Base-by-base conservation (phyloP, 805 yeast genomes). In the Barnettozyma botsteinii region DNA sequence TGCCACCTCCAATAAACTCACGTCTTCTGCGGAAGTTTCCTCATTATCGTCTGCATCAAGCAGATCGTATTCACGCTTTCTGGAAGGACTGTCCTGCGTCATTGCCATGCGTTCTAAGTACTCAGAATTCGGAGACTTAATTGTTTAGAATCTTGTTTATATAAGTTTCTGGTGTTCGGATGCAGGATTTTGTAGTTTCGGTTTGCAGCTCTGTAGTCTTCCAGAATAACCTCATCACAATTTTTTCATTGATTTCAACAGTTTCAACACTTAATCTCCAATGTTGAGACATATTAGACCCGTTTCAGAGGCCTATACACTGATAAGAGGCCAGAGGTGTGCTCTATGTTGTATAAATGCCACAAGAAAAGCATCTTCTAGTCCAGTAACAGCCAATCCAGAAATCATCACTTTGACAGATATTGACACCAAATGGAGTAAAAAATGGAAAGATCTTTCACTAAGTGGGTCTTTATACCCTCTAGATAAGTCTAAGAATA, bases 381-480 rank as follows among this genome's bases (percentile, higher is more conserved):
- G n/a, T n/a, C n/a, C n/a, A n/a, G n/a, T n/a, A n/a, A n/a, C n/a
- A n/a, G n/a, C 30, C 7, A 29, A 12, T 3, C 23, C 29, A n/a
- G 35, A 39, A 19, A 13, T 18, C 7, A 20, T 33, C 26, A n/a
- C 15, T 7, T 33, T 41, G 9, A 29, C 38, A 4, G 36, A 35
- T n/a, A 38, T 42, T 17, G 81, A 75, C 51, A 45, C 62, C n/a
- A 78, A 78, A 53, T 78, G 84, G 84, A 28, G 64, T 3, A 37
- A 47, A 1, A 64, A 55, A 37, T 78, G 84, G 84, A 65, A 59
- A 44, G 40, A 50, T 1, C 26, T 55, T 4, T 59, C 69, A 3
- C 61, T 61, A 4, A 55, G 52, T 31, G 57, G 57, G 9, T 59
- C 67, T 3, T 50, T 69, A 15, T 67, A 67, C 39, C 73, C 74